These are phyloP conservation scores for Serendipita indica DNA, from an alignment of 768 basidiomycete genomes.

Conservation along the genomic window DNA sequence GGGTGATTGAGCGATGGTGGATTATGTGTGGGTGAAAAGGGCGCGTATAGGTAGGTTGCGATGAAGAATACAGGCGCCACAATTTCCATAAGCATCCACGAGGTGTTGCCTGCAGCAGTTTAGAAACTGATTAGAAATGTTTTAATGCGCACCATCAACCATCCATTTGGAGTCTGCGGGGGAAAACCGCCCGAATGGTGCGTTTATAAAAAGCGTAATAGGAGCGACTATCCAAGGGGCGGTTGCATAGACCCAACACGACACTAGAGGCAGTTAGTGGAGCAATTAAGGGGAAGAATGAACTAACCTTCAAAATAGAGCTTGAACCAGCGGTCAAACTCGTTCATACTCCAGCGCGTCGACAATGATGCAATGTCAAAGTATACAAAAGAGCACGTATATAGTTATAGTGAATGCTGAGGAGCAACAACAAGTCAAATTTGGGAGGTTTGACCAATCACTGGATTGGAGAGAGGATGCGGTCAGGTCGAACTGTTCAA, in stretches of 20 bases:
- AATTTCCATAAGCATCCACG: constrained; percentile 75
- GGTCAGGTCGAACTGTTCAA: neutral
- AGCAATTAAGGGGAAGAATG: too few relatives aligned
- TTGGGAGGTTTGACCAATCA: neutral
- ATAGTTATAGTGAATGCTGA: too few relatives aligned
- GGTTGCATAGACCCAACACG: neutral
- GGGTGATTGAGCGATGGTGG: constrained; percentile 21
- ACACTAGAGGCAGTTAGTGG: too few relatives aligned
- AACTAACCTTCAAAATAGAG: neutral
- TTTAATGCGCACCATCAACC: constrained; percentile 35
- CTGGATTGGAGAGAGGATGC: neutral
- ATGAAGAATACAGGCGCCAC: constrained; percentile 43
- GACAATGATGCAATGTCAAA: too few relatives aligned
- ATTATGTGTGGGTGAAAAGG: constrained; percentile 27
- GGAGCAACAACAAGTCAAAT: too few relatives aligned
- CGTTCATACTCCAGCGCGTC: too few relatives aligned
- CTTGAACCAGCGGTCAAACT: neutral
- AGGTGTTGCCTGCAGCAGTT: constrained; percentile 22
- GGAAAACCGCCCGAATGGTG: constrained; percentile 69
- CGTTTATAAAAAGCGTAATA: constrained; percentile 40
- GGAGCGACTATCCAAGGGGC: constrained; percentile 26
- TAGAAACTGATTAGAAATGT: neutral
- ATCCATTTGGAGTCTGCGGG: constrained; percentile 33
- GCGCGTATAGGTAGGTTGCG: constrained; percentile 34
- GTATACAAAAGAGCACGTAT: too few relatives aligned